Evolutionary conservation across 805 yeast species (phyloP), one percentile per base, ranked within the genome.

Genomic region (Metschnikowia hibisci): DNA sequence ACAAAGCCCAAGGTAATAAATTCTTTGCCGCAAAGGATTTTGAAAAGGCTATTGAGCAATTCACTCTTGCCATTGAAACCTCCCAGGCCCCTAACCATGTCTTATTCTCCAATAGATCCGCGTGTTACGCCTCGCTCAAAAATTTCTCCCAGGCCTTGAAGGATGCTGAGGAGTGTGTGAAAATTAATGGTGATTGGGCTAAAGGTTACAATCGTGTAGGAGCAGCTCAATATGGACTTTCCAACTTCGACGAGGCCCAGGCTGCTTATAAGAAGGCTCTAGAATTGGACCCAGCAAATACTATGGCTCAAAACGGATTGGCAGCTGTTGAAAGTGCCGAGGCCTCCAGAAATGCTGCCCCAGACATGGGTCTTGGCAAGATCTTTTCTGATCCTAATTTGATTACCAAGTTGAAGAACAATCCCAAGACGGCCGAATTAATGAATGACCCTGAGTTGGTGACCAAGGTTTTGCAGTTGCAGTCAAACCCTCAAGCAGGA

Each of bases 131-230:
- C 4, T 87, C 96, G 6, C 66, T 81, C 68, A 80, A 81, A 58
- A 69, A 89, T 56, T 93, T 82, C 58, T 63, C 63, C 16, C 69
- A 81, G 46, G 99, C 98, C 3, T 71, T 88, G 47, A 70, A 73
- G 35, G 99, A 93, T 64, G 99, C 98, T 13, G 67, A 86, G 46
- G 79, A 84, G 58, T 85, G 96, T 67, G 81, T 85, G 42, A 76
- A 78, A 56, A 81, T 89, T 66, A 87, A 86, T 51, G 82, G 89
- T 12, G 52, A 83, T 2, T 93, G 98, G 98, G 89, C 96, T 16
- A 93, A 93, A 67, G 99, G 98, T 37, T 87, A 85, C 73, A 85
- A 82, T 58, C 82, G 99, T 66, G 84, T 85, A 29, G 99, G 87
- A 46, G 90, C 97, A 51, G 99, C 99, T 26, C 80, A 83, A 39